Percentiles rank a stretch among this genome's conserved stretches.
phyloP scores from a whole-genome alignment of 805 yeast genomes.

The Lachancea fermentati region DNA sequence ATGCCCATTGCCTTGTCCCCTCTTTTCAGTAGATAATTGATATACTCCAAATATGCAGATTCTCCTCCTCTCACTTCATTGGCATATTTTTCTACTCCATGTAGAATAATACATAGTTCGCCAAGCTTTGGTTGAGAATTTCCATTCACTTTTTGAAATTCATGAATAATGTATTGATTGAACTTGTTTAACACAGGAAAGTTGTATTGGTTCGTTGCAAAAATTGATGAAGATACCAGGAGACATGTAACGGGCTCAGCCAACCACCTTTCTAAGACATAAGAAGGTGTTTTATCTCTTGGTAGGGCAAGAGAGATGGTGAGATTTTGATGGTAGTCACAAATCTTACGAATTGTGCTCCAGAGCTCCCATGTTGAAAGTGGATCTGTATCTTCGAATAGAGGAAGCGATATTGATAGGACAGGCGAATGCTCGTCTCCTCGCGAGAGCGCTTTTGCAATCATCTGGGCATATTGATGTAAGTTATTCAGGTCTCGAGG shows the following conservation, averaged over 20 bases:
- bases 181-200: constrained; percentile 61
- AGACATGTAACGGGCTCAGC: constrained; percentile 61
- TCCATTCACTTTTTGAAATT: constrained; percentile 38
- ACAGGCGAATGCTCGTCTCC: constrained; percentile 31
- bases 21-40: constrained; percentile 38
- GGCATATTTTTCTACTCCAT: constrained; percentile 45
- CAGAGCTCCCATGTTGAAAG: constrained; percentile 71
- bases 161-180: constrained; percentile 44
- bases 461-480: constrained; percentile 43
- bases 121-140: constrained; percentile 29
- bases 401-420: constrained; percentile 44
- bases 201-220: constrained; percentile 52
- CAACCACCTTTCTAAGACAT: constrained; percentile 55
- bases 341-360: constrained; percentile 55
- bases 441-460: constrained; percentile 32
- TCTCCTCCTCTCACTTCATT: constrained; percentile 33
- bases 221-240: constrained; percentile 49
- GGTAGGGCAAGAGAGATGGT: constrained; percentile 78
- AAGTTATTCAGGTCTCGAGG: constrained; percentile 53
- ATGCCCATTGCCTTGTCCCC: constrained; percentile 23
- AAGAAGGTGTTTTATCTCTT: constrained; percentile 45
- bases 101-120: constrained; percentile 40
- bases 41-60: constrained; percentile 38
- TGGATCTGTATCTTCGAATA: constrained; percentile 46
- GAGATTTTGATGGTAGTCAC: constrained; percentile 48